Percentiles rank a stretch among this genome's conserved stretches.
Evolutionary conservation across 2,329 filamentous ascomycete genomes (phyloP).

Genomic region (Diaporthe sp.): DNA sequence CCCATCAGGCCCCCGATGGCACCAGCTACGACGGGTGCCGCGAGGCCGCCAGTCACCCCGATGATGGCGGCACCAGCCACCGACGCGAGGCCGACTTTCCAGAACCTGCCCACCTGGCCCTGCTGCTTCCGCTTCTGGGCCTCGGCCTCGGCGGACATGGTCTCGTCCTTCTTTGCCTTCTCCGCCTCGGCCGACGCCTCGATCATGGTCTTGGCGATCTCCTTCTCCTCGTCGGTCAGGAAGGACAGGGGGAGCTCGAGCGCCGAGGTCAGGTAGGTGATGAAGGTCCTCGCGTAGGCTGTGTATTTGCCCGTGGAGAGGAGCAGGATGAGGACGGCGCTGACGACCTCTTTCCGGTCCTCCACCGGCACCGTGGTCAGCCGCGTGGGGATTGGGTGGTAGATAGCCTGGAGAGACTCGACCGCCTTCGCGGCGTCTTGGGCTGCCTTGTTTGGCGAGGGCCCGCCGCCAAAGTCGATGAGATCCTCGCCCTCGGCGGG

Average conservation of each 20-base stretch:
- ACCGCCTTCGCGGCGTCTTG: conserved; percentile 56
- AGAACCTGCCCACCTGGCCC: conserved; percentile 79
- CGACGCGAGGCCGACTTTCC: conserved; percentile 92
- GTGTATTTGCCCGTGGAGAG: conserved; percentile 82
- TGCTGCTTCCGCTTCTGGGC: conserved; percentile 80
- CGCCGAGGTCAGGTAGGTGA: conserved; percentile 77
- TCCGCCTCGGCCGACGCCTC: conserved; percentile 63
- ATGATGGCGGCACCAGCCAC: conserved; percentile 91
- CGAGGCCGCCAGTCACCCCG: conserved; percentile 92
- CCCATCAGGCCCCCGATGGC: conserved; percentile 89
- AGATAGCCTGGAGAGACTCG: conserved; percentile 63
- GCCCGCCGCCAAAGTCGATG: conserved; percentile 55
- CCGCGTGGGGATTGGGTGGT: conserved; percentile 67
- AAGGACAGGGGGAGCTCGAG: conserved; percentile 73
- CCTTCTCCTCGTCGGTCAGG: conserved; percentile 78
- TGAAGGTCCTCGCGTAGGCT: conserved; percentile 78
- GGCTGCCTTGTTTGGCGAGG: conserved; percentile 20
- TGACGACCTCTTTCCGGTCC: conserved; percentile 75
- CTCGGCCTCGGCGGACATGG: conserved; percentile 82
- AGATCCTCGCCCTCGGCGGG: conserved; percentile 56
- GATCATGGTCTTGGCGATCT: conserved; percentile 82
- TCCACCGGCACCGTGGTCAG: conserved; percentile 69
- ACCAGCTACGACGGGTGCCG: conserved; percentile 88
- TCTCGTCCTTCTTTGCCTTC: conserved; percentile 68
- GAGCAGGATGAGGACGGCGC: conserved; percentile 78